Percentiles rank a stretch among this genome's conserved stretches.
phyloP scores from a whole-genome alignment of 2,329 filamentous ascomycete species.

The Paraphaeosphaeria sporulosa region DNA sequence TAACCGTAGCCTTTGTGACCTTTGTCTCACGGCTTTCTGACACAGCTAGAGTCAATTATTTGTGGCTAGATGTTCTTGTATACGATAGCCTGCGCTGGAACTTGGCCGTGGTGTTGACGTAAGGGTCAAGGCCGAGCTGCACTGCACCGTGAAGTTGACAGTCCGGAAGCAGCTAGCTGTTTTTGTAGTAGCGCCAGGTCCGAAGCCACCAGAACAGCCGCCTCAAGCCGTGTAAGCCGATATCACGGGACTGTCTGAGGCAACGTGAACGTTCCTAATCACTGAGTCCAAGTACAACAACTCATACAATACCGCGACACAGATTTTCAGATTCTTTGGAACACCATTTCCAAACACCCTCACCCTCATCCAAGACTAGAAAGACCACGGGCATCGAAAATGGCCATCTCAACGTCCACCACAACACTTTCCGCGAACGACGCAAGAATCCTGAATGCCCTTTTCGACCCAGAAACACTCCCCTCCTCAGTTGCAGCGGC shows the following conservation, averaged over 20 bases:
- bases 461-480: slow-evolving; percentile 52
- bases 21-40: background rate
- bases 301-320: background rate
- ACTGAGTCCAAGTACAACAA: background rate
- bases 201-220: slow-evolving; percentile 16
- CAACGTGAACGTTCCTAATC: background rate
- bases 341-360: no score
- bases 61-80: background rate
- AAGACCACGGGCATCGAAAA: slow-evolving; percentile 10
- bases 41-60: background rate
- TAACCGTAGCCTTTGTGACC: background rate
- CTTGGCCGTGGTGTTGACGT: background rate
- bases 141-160: background rate
- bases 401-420: slow-evolving; percentile 52
- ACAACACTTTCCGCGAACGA: slow-evolving; percentile 52
- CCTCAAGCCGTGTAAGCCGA: slow-evolving; percentile 20
- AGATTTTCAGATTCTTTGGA: no score
- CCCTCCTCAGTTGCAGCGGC: slow-evolving; percentile 60
- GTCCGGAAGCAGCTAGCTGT: slow-evolving; percentile 1
- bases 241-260: slow-evolving; percentile 11
- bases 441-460: slow-evolving; percentile 45
- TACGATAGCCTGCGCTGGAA: background rate
- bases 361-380: no score
- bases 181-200: background rate
- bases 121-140: background rate